Evolutionary conservation across 2,329 filamentous ascomycete genomes (phyloP), one percentile per base, ranked within the genome.

Genomic region (Alternaria atra): DNA sequence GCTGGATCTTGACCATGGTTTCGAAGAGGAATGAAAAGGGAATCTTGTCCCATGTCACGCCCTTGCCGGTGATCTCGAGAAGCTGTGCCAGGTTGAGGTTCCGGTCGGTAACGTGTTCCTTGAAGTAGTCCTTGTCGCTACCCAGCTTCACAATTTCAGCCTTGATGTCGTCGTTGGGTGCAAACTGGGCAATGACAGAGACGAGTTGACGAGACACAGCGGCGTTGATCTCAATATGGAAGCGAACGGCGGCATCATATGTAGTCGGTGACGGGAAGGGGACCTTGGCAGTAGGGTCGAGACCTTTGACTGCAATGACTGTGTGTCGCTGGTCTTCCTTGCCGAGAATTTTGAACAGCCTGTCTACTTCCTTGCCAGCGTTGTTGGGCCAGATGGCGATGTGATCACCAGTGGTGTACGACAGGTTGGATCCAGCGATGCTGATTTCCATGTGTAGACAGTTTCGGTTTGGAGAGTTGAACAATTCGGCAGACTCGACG

Each of bases 331-430:
- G 97, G 27, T 89, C 85, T 51, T 84, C 82, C 40, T 97, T 86
- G 64, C 88, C 93, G 66, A 96, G 86, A 55, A 95, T 86, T 70
- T 89, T 85, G 67, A 99, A 83, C 81, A 99, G 93, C 55, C 93
- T 89, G 73, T 98, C 93, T 46, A 97, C 94, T 80, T 98, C 94
- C 66, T 88, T 89, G 59, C 95, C 95, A 60, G 95, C 85, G 79
- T 99, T 99, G 52, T 93, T 97, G 37, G 96, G 95, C 96, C 96
- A 99, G 73, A 99, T 83, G 42, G 95, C 95, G 75, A 99, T 91
- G 80, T 99, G 96, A 77, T 99, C 96, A 78, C 95, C 95, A 53
- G 95, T 99, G 72, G 96, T 93, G 84, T 99, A 99, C 44, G 87
- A 89, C 65, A 99, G 84, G 78, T 96, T 97, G 54, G 94, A 97